These are phyloP conservation scores for Dictyostelium intermedium DNA, from an alignment of 78 protist genomes.

Conservation along the genomic window DNA sequence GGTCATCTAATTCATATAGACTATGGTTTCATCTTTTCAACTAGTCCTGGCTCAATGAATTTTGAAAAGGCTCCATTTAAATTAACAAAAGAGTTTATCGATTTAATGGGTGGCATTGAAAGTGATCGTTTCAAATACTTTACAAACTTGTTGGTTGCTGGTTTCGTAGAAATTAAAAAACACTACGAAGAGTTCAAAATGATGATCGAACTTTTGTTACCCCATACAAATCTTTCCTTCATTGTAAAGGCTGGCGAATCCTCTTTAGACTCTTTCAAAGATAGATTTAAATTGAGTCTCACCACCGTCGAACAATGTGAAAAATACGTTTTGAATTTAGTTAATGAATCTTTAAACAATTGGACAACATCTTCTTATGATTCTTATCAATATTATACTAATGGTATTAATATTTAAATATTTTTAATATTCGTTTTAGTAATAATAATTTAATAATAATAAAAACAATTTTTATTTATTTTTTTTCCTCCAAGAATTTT, in stretches of 20 bases:
- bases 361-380: conserved; percentile 75
- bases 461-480: not conserved
- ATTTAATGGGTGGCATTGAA: conserved; percentile 59
- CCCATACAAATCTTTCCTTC: conserved; percentile 36
- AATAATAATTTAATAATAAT: not conserved
- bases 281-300: conserved; percentile 9
- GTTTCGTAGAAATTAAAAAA: conserved; percentile 84
- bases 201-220: conserved; percentile 67
- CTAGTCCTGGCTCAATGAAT: conserved; percentile 84
- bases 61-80: conserved; percentile 91
- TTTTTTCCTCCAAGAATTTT: no score
- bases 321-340: not conserved
- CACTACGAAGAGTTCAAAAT: conserved; percentile 62
- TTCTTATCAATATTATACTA: conserved; percentile 71
- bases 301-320: conserved; percentile 13
- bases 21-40: conserved; percentile 87
- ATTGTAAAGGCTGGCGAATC: conserved; percentile 21
- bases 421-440: not conserved
- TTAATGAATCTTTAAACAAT: conserved; percentile 21
- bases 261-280: not conserved
- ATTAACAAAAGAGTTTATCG: conserved; percentile 81
- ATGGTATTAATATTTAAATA: conserved; percentile 45
- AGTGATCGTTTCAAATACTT: conserved; percentile 81
- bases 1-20: conserved; percentile 90
- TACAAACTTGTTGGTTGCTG: conserved; percentile 36